Evolutionary conservation across 352 stramenopile genomes (phyloP).

Genomic region (Saprolegnia diclina): DNA sequence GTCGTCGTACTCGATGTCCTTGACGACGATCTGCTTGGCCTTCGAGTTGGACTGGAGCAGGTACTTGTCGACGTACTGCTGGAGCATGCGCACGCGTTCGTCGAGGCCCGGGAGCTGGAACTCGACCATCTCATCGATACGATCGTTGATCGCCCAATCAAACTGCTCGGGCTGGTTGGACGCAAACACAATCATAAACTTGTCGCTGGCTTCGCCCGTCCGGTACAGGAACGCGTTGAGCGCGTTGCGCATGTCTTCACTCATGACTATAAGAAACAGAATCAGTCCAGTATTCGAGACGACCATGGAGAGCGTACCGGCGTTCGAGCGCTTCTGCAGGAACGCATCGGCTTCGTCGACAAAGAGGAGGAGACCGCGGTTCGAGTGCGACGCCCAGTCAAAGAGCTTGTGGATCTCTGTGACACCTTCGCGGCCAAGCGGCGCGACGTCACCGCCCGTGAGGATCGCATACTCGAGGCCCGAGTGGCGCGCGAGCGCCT

Average conservation of each 20-base stretch:
- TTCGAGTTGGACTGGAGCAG: conserved; percentile 85
- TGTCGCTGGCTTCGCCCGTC: conserved; percentile 95
- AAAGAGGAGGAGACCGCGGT: conserved; percentile 95
- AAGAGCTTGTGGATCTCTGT: conserved; percentile 99
- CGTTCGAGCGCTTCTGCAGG: conserved; percentile 94
- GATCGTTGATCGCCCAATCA: conserved; percentile 98
- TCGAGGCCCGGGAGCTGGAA: conserved; percentile 92
- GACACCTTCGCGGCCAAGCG: conserved; percentile 95
- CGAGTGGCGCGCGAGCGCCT: conserved; percentile 93
- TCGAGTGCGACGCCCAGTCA: conserved; percentile 96
- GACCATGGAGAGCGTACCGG: conserved; percentile 30
- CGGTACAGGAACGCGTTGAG: conserved; percentile 99
- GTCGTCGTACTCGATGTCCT: conserved; percentile 88
- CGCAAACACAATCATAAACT: conserved; percentile 99
- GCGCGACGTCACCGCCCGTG: conserved; percentile 97
- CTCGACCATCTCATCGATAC: conserved; percentile 99
- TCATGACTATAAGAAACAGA: conserved; percentile 54
- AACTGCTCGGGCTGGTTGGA: conserved; percentile 99
- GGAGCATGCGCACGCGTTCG: conserved; percentile 96
- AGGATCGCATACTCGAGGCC: conserved; percentile 99
- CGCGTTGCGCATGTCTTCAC: conserved; percentile 98
- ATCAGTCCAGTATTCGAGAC: neutral
- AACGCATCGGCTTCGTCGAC: conserved; percentile 99
- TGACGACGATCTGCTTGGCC: conserved; percentile 87
- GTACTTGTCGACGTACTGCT: conserved; percentile 98